Conservation (phyloP, 129 eudicot genomes). For the Artemisia argyi region DNA sequence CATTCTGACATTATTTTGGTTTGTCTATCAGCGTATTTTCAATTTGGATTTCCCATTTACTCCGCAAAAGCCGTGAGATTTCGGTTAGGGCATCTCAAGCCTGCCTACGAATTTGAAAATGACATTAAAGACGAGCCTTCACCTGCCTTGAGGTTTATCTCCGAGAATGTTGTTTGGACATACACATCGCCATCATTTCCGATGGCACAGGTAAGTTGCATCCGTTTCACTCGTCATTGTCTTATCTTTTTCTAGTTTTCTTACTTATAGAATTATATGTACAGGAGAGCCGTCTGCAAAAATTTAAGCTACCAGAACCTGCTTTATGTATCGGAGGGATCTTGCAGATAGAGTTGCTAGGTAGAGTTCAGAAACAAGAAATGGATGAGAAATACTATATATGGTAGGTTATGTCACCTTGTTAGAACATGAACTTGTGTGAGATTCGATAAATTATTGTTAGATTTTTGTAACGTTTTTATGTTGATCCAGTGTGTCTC, state of each 20-base stretch:
- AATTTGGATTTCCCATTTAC: conserved; percentile 71
- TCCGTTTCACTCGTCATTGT: neutral
- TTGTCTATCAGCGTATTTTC: conserved; percentile 57
- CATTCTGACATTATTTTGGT: conserved; percentile 12
- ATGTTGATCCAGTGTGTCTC: conserved; percentile 45
- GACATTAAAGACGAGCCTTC: conserved; percentile 34
- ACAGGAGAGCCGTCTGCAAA: conserved; percentile 65
- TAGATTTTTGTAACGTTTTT: neutral
- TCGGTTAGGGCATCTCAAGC: conserved; percentile 54
- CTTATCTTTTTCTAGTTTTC: neutral
- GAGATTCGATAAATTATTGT: neutral
- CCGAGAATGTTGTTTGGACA: conserved; percentile 69
- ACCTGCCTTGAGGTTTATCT: conserved; percentile 31
- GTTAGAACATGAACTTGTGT: neutral
- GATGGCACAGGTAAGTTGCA: conserved; percentile 65
- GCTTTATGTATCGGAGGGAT: conserved; percentile 80
- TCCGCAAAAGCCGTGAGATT: conserved; percentile 76
- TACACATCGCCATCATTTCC: conserved; percentile 74
- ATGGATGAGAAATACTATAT: conserved; percentile 69
- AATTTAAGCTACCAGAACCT: conserved; percentile 77
- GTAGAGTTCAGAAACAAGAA: conserved; percentile 79
- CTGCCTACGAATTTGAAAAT: conserved; percentile 32
- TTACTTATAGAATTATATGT: conserved; percentile 3
- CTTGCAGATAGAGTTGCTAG: conserved; percentile 66
- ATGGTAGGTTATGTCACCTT: conserved; percentile 41